phyloP scores from a whole-genome alignment of 2,329 filamentous ascomycete genomes.

The Microdochium paspali region DNA sequence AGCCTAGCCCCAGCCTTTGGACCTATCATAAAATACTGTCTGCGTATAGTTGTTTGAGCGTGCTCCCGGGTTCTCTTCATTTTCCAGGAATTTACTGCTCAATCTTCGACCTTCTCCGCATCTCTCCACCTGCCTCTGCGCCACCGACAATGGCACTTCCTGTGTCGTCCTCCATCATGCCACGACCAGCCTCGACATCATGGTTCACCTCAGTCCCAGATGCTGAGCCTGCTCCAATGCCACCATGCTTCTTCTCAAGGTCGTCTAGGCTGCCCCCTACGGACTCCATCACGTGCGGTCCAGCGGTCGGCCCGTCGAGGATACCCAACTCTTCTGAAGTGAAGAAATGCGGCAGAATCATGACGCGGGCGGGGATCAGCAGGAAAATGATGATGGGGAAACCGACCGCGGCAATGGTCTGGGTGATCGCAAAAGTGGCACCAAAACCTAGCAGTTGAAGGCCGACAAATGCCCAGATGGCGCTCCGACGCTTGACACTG shows the following conservation, averaged over 20 bases:
- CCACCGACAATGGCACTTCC: too few species aligned
- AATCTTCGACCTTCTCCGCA: too few species aligned
- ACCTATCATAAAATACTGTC: too few species aligned
- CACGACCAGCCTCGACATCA: too few species aligned
- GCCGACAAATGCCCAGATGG: slow-evolving; percentile 63
- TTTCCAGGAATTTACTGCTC: too few species aligned
- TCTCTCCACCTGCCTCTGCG: too few species aligned
- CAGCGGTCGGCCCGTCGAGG: slow-evolving; percentile 67
- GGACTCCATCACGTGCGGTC: slow-evolving; percentile 66
- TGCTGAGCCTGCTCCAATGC: too few species aligned
- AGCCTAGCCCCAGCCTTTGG: too few species aligned
- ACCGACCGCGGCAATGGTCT: slow-evolving; percentile 74
- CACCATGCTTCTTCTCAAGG: slow-evolving; percentile 1
- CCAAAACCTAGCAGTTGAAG: slow-evolving; percentile 63
- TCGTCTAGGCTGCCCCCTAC: slow-evolving; percentile 42
- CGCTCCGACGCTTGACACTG: slow-evolving; percentile 47
- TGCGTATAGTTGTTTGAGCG: too few species aligned
- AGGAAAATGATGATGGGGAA: slow-evolving; percentile 68
- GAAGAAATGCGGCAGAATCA: slow-evolving; percentile 55
- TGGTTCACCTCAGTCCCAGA: too few species aligned
- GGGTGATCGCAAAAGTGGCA: slow-evolving; percentile 73
- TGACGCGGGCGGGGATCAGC: slow-evolving; percentile 56
- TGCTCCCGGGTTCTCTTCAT: too few species aligned
- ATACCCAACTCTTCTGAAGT: slow-evolving; percentile 47
- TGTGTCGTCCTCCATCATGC: too few species aligned